Evolutionary conservation across 2,329 filamentous ascomycete genomes (phyloP).

Genomic region (Aspergillus versicolor): DNA sequence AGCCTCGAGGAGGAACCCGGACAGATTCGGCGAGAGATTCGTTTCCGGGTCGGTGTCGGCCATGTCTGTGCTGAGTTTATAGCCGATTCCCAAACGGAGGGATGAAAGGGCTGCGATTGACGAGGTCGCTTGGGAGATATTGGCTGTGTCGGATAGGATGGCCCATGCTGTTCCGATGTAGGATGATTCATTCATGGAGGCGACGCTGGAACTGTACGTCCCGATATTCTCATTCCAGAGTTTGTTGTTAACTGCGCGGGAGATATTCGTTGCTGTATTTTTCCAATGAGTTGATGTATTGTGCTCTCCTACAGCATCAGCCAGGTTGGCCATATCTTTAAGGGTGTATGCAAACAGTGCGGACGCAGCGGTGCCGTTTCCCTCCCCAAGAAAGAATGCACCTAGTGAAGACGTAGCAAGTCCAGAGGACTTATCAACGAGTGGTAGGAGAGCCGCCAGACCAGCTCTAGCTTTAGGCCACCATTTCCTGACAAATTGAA

Average conservation of each 20-base stretch:
- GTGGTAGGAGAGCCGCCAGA: background rate
- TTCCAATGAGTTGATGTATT: background rate
- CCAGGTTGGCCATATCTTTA: accelerated
- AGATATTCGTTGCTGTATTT: background rate
- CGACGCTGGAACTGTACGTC: background rate
- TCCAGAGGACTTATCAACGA: background rate
- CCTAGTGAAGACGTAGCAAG: background rate
- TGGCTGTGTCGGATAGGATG: background rate
- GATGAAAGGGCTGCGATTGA: background rate
- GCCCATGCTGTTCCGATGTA: background rate
- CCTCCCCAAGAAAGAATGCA: background rate
- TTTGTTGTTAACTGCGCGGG: background rate
- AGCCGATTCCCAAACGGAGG: background rate
- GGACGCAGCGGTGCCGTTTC: background rate
- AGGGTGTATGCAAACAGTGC: too few species aligned
- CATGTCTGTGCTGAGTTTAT: background rate
- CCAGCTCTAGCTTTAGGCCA: background rate
- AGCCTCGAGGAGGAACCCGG: background rate
- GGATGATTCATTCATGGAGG: background rate
- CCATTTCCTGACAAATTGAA: background rate
- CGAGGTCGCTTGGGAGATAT: background rate
- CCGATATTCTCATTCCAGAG: background rate
- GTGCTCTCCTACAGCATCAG: background rate
- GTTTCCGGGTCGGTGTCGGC: background rate
- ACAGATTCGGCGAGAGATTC: background rate